These are phyloP conservation scores for Xylariomycetidae sp. DNA, from an alignment of 2,329 filamentous ascomycete species.

Conservation along the genomic window DNA sequence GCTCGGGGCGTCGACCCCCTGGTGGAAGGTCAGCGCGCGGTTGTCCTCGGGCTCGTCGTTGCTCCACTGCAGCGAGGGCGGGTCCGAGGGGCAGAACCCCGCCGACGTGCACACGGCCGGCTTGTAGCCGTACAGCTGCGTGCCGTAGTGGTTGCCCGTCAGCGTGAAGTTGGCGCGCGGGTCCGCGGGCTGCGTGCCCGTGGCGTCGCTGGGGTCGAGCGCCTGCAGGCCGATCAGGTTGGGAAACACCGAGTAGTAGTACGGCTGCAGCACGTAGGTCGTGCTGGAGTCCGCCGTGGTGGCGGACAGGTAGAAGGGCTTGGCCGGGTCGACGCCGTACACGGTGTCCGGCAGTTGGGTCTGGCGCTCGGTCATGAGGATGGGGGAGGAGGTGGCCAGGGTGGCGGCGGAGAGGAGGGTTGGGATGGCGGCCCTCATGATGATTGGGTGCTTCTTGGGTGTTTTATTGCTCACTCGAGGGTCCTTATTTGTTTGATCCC, in stretches of 20 bases:
- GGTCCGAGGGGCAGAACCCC: conserved; percentile 1
- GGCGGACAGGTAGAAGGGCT: conserved; percentile 5
- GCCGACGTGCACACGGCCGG: conserved; percentile 4
- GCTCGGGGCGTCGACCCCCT: conserved; percentile 5
- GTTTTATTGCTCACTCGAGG: too few relatives aligned
- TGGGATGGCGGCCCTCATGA: conserved; percentile 1
- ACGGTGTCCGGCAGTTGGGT: conserved; percentile 4
- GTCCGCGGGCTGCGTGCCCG: too few relatives aligned
- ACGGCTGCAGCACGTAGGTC: conserved; percentile 1
- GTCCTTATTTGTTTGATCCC: too few relatives aligned
- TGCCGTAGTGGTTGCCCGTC: conserved; percentile 9
- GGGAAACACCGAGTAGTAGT: not conserved
- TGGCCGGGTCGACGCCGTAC: conserved; percentile 7
- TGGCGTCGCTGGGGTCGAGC: not conserved
- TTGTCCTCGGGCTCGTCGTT: conserved; percentile 1
- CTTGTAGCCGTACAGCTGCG: conserved; percentile 7
- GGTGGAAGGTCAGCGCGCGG: conserved; percentile 4
- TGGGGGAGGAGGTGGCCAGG: conserved; percentile 3
- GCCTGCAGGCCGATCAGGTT: conserved; percentile 3
- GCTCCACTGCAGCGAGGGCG: conserved; percentile 2
- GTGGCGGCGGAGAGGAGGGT: not conserved
- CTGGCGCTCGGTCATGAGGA: not conserved
- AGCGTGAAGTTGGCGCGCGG: conserved; percentile 8
- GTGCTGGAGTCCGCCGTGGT: not conserved
- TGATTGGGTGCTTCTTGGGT: too few relatives aligned